Evolutionary conservation across 805 yeast genomes (phyloP).

Genomic region (Cyberlindnera americana): DNA sequence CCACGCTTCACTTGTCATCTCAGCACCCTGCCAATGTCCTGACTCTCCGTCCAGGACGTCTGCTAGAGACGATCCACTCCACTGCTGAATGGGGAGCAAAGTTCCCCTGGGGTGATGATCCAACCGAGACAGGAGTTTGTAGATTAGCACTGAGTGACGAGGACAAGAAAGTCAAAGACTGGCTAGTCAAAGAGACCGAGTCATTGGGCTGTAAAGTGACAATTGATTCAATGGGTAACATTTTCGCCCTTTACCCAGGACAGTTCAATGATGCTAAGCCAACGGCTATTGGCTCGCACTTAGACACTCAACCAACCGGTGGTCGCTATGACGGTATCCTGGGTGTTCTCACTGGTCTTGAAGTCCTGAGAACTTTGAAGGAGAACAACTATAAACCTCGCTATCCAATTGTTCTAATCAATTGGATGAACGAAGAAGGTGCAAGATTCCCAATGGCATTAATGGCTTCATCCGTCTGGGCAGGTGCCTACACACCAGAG

Average conservation of each 20-base stretch:
- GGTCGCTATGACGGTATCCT: constrained; percentile 73
- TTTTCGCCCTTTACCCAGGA: constrained; percentile 65
- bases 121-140: constrained; percentile 64
- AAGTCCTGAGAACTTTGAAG: constrained; percentile 60
- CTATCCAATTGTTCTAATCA: constrained; percentile 59
- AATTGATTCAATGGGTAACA: constrained; percentile 65
- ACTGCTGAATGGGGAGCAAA: constrained; percentile 65
- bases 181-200: constrained; percentile 55
- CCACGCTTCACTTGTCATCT: constrained; percentile 9
- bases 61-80: constrained; percentile 56
- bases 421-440: constrained; percentile 80
- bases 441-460: constrained; percentile 69
- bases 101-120: constrained; percentile 50
- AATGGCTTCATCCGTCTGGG: constrained; percentile 68
- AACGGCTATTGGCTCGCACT: constrained; percentile 68
- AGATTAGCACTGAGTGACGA: constrained; percentile 59
- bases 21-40: constrained; percentile 17
- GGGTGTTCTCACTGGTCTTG: constrained; percentile 67
- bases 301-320: constrained; percentile 78
- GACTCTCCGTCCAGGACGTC: constrained; percentile 37
- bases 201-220: constrained; percentile 53
- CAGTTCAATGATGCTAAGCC: constrained; percentile 43
- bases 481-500: constrained; percentile 45
- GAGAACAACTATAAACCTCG: constrained; percentile 58
- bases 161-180: constrained; percentile 61